Base-by-base conservation (phyloP, 192 early-diverging fungal species). In the Blastocladiella britannica region DNA sequence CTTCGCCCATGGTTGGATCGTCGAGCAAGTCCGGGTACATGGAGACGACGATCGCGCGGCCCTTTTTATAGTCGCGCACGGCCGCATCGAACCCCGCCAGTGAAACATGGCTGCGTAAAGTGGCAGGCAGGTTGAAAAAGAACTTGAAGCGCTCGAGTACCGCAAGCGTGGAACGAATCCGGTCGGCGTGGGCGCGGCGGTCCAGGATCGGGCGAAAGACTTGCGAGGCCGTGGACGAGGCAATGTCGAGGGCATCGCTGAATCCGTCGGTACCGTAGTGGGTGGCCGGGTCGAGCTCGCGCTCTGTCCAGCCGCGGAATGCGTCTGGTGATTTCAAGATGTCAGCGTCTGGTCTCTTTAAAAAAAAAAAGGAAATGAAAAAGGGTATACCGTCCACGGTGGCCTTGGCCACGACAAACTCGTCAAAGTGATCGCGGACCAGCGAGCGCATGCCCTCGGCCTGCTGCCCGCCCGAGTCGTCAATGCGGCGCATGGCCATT, bases 361-460 rank as follows among this genome's bases (percentile, higher is more conserved):
- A n/a, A n/a, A n/a, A n/a, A n/a, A n/a, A n/a, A n/a, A n/a, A n/a
- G n/a, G n/a, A n/a, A n/a, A n/a, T n/a, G n/a, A n/a, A n/a, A n/a
- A n/a, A n/a, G n/a, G n/a, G n/a, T n/a, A n/a, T 82, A 7, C 93
- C 93, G 60, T 97, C 93, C 53, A 97, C 93, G 2, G 88, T 93
- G 65, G 78, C 86, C 71, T 93, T 92, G 18, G 93, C 91, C 43
- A 77, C 84, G 8, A 97, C 91, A 66, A 97, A 97, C 31, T 89
- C 82, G 63, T 93, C 89, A 76, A 97, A 97, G 65, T 97, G 88
- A 58, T 84, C 85, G 65, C 94, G 88, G 51, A 97, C 93, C 25
- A 93, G 65, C 28, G 78, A 81, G 60, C 89, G 91, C 22, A 92
- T 72, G 0, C 83, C 86, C 52, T 91, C 90, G 0, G 81, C 75